phyloP scores from a whole-genome alignment of 805 yeast genomes.

The Candida andamanensis region DNA sequence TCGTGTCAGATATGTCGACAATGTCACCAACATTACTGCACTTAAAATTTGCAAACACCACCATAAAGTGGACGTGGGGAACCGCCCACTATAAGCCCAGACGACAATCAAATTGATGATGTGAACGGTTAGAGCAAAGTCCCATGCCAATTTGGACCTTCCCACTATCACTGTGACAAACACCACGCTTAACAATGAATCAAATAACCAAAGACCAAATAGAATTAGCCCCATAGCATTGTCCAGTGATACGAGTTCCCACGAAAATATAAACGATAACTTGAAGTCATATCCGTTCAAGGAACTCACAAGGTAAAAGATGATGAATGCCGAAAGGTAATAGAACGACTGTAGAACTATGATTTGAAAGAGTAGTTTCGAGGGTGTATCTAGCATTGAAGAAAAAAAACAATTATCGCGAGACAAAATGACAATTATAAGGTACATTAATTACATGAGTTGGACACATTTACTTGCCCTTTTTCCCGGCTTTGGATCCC shows the following conservation, averaged over 20 bases:
- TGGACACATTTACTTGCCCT: too few species aligned
- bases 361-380: slow-evolving; percentile 53
- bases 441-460: not conserved
- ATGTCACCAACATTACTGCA: slow-evolving; percentile 60
- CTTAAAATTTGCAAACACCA: slow-evolving; percentile 74
- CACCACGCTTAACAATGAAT: slow-evolving; percentile 74
- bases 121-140: slow-evolving; percentile 92
- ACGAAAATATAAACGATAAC: slow-evolving; percentile 70
- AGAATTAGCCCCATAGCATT: slow-evolving; percentile 79
- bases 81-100: slow-evolving; percentile 55
- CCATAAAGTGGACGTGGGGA: slow-evolving; percentile 77
- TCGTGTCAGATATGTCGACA: slow-evolving; percentile 86
- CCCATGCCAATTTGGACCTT: slow-evolving; percentile 91
- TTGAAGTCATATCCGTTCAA: slow-evolving; percentile 68
- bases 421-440: too few species aligned
- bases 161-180: slow-evolving; percentile 87
- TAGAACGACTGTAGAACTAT: slow-evolving; percentile 72
- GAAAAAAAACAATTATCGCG: too few species aligned
- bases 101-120: slow-evolving; percentile 69
- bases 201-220: slow-evolving; percentile 73
- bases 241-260: slow-evolving; percentile 68
- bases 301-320: slow-evolving; percentile 61
- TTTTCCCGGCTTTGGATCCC: slow-evolving; percentile 3
- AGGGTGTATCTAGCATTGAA: too few species aligned
- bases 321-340: slow-evolving; percentile 63